Base-by-base conservation (phyloP, 176 grass and related monocot genomes). In the Aegilops tauschii region DNA sequence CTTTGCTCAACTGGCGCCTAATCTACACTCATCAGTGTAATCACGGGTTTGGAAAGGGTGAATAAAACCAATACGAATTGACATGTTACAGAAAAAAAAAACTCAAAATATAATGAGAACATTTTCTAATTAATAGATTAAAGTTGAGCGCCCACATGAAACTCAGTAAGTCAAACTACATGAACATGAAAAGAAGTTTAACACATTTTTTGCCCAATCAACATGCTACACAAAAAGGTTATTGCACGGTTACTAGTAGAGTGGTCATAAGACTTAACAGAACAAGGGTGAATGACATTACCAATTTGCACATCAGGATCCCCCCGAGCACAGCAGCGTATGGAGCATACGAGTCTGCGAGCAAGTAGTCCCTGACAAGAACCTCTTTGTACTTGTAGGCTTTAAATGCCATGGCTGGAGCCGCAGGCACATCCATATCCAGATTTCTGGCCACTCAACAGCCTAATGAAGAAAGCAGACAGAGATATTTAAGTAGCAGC, bases 251-350 rank as follows among this genome's bases (percentile, higher is more conserved):
- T 68, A 73, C 52, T 45, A 50, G 62, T 67, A 23, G 9, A 81
- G 14, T 71, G 18, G 23, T 70, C 6, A 78, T 25, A 52, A 85
- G 47, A 18, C 27, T 66, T 44, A 50, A 79, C 0, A 50, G 47
- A 50, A 50, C 47, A 67, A 65, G 32, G 52, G 20, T 44, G 49
- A 80, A 70, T 74, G 69, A 65, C 52, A 59, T 35, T 95, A 98
- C 96, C 93, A 95, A 76, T 56, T 98, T 98, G 90, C 93, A 95
- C 91, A 98, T 93, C 47, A 98, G 84, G 68, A 95, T 88, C 16
- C 93, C 96, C 9, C 61, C 82, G 4, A 98, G 69, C 68, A 95
- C 64, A 49, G 96, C 84, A 35, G 80, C 70, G 54, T 94, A 98
- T 39, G 89, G 88, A 74, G 91, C 90, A 86, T 94, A 83, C 61